Evolutionary conservation across 768 basidiomycete species (phyloP), one percentile per base, ranked within the genome.

Genomic region (Daedaleopsis nitida): DNA sequence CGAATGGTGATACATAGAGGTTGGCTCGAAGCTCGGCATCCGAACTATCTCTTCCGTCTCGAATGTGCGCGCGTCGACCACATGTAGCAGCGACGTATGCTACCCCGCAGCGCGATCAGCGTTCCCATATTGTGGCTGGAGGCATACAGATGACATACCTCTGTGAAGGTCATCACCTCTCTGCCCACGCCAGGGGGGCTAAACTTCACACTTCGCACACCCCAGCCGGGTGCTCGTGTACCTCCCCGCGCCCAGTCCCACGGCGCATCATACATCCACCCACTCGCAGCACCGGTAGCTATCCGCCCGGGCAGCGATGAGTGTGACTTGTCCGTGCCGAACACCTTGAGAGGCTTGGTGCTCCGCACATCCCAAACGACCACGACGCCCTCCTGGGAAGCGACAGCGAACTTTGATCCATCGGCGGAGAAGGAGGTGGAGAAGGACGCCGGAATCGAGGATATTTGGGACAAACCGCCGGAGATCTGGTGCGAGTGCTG

Each of bases 131-230:
- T 19, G 7, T 38, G 17, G 23, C 23, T 13, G 13, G 24, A n/a
- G n/a, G 27, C 32, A 27, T 13, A 14, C 16, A 52, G 32, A 1
- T 11, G 32, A 60, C 84, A 57, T 63, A 94, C 93, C 86, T 96
- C 94, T 16, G 94, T 93, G 74, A 95, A 97, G 0, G 86, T 87
- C 84, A 96, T 84, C 1, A 95, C 73, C 73, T 96, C 95, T 62
- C 84, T 82, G 24, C 85, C 80, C 55, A 74, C 73, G 21, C 85
- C 85, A 1, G 84, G 83, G 12, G 84, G 81, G 59, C 86, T 85
- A 74, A 96, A 97, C 73, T 96, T 96, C 69, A 97, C 86, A 58
- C 81, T 92, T 57, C 95, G 77, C 9, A 89, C 89, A 44, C 93
- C 92, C 85, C 93, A 94, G 1, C 90, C 89, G 3, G 91, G 89